Conservation (phyloP, 73 alveolate genomes). For the Paramecium caudatum region DNA sequence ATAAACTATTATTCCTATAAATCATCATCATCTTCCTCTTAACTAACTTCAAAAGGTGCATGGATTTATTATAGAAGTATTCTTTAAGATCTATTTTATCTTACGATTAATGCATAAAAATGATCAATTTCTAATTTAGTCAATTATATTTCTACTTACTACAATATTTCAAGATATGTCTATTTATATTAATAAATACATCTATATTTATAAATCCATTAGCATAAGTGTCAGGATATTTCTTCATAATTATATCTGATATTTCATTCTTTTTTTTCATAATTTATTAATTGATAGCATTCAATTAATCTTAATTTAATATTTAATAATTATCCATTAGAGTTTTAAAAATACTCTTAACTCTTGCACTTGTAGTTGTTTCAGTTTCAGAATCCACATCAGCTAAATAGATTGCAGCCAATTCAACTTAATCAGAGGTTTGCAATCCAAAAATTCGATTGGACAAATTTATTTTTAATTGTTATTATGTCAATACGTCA, state of each 20-base stretch:
- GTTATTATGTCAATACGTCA: neutral
- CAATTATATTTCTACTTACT: neutral
- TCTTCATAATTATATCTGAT: neutral
- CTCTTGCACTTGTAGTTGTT: slow-evolving; percentile 52
- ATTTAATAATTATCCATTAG: slow-evolving; percentile 31
- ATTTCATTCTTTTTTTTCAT: slow-evolving; percentile 12
- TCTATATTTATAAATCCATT: neutral
- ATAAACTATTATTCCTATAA: neutral
- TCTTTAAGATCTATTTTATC: neutral
- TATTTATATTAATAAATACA: slow-evolving; percentile 6
- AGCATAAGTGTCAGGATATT: slow-evolving; percentile 6
- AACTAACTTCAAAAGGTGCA: slow-evolving; percentile 1
- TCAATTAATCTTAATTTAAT: neutral
- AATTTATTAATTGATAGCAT: neutral
- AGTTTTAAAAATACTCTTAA: slow-evolving; percentile 41
- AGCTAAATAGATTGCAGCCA: slow-evolving; percentile 45
- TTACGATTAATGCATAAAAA: neutral
- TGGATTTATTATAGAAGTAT: slow-evolving; percentile 2
- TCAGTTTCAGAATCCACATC: slow-evolving; percentile 39
- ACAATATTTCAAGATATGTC: slow-evolving; percentile 7
- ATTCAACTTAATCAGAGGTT: neutral
- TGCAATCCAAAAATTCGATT: slow-evolving; percentile 10
- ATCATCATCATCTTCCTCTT: slow-evolving; percentile 38
- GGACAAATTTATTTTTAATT: neutral
- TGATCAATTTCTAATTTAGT: slow-evolving; percentile 13